Evolutionary conservation across 2,329 filamentous ascomycete genomes (phyloP).

Genomic region (Niveomyces coronatus): DNA sequence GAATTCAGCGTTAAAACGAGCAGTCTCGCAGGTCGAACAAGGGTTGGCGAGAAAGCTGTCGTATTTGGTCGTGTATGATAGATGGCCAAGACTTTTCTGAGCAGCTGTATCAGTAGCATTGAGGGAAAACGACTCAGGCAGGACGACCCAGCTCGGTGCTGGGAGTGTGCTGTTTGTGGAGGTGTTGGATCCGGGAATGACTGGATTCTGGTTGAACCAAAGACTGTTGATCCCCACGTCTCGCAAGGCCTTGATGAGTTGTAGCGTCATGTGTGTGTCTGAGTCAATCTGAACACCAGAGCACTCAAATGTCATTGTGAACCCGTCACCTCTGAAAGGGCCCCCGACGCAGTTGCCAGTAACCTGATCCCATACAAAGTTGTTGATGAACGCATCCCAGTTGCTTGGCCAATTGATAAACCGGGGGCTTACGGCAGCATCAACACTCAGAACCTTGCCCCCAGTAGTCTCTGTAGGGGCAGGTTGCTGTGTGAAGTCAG

Average conservation of each 20-base stretch:
- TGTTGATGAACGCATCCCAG: constrained; percentile 29
- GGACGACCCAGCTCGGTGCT: constrained; percentile 26
- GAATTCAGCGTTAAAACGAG: constrained; percentile 25
- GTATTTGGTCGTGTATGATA: constrained; percentile 28
- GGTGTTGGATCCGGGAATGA: constrained; percentile 22
- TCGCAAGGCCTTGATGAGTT: constrained; percentile 28
- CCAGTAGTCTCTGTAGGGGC: constrained; percentile 20
- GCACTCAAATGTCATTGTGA: constrained; percentile 27
- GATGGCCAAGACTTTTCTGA: constrained; percentile 23
- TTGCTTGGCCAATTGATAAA: constrained; percentile 30
- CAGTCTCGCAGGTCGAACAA: constrained; percentile 26
- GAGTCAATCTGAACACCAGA: constrained; percentile 27
- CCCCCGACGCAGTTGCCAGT: constrained; percentile 24
- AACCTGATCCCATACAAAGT: constrained; percentile 29
- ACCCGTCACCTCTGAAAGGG: constrained; percentile 24
- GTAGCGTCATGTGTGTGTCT: constrained; percentile 29
- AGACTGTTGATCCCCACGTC: constrained; percentile 28
- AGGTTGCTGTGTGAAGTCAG: constrained; percentile 20
- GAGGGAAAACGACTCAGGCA: constrained; percentile 28
- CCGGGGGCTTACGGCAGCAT: constrained; percentile 25
- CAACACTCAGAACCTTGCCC: constrained; percentile 21
- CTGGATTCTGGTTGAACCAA: constrained; percentile 30
- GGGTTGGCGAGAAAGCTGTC: constrained; percentile 26
- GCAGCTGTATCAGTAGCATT: constrained; percentile 23
- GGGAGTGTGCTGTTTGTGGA: constrained; percentile 19